Evolutionary conservation across 768 basidiomycete species (phyloP), one percentile per base, ranked within the genome.

Genomic region (Heimioporus sp.): DNA sequence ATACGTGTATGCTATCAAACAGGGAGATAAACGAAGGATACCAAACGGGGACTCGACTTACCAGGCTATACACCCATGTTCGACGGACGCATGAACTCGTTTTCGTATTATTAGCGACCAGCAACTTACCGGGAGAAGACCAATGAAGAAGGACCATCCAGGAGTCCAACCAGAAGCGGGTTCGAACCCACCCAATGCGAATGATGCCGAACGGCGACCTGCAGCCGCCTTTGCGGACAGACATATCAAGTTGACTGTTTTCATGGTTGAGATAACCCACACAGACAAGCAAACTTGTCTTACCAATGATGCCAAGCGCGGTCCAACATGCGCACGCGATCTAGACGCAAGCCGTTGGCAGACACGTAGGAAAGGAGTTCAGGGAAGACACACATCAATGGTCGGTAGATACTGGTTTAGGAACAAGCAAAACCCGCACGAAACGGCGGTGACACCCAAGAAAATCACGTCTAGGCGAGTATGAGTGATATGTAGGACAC

Each of bases 91-190:
- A 2, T 49, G 2, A 55, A 28, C 4, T 45, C 24, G 20, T 46
- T 34, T 56, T n/a, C 19, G 28, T 47, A 12, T 10, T 7, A 11
- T 11, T 8, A 39, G 21, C 3, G 6, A 41, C 41, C 5, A 10
- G 35, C 45, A 20, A 48, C 76, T 52, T 68, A 82, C 81, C 39
- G 79, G 81, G 20, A 83, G 72, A 19, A 85, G 60, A 31, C 84
- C 84, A 32, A 85, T 81, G 63, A 85, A 86, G 61, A 85, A 87
- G 0, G 82, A 75, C 83, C 83, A 86, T 31, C 81, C 85, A 12
- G 80, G 74, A 2, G 76, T 76, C 85, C 85, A 86, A 7, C 85
- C 85, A 0, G 85, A 81, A n/a, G 71, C 65, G n/a, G 82, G 78
- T 58, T 86, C 78, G 48, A 85, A 87, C 52, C 79, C 74, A 10